Conservation (phyloP, 2,329 filamentous ascomycete genomes). For the Fusarium humuli region DNA sequence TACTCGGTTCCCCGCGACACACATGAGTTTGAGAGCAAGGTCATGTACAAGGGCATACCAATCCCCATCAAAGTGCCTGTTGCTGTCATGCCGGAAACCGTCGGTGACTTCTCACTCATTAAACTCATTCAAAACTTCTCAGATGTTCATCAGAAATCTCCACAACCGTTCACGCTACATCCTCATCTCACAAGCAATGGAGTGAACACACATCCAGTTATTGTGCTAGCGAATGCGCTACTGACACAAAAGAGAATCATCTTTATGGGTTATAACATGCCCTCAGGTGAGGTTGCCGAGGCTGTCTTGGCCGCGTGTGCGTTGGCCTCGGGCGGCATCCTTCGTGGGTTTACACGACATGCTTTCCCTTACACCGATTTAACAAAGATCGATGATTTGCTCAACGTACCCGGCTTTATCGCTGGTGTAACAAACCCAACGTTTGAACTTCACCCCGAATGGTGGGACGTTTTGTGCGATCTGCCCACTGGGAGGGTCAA, state of each 20-base stretch:
- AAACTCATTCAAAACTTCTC: conserved; percentile 97
- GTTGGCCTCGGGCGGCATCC: conserved; percentile 88
- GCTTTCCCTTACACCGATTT: conserved; percentile 98
- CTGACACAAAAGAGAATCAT: conserved; percentile 97
- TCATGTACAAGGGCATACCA: conserved; percentile 95
- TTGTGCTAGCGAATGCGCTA: conserved; percentile 93
- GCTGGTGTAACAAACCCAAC: conserved; percentile 97
- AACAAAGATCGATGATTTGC: conserved; percentile 95
- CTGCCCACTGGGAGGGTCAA: conserved; percentile 92
- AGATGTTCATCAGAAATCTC: conserved; percentile 81
- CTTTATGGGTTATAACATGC: conserved; percentile 94
- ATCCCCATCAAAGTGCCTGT: conserved; percentile 97
- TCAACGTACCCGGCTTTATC: conserved; percentile 97
- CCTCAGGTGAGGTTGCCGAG: conserved; percentile 95
- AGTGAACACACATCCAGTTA: conserved; percentile 89
- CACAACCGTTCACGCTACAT: conserved; percentile 87
- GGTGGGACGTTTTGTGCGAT: conserved; percentile 98
- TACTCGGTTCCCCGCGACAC: conserved; percentile 91
- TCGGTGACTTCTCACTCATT: conserved; percentile 96
- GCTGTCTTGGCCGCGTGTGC: conserved; percentile 98
- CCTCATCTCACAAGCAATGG: conserved; percentile 94
- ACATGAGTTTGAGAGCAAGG: conserved; percentile 95
- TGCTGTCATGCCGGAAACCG: conserved; percentile 92
- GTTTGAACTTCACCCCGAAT: conserved; percentile 93
- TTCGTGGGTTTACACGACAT: conserved; percentile 93